Evolutionary conservation across 2,329 filamentous ascomycete genomes (phyloP), one percentile per base, ranked within the genome.

Genomic region (Parasarocladium wereldwijsianum): DNA sequence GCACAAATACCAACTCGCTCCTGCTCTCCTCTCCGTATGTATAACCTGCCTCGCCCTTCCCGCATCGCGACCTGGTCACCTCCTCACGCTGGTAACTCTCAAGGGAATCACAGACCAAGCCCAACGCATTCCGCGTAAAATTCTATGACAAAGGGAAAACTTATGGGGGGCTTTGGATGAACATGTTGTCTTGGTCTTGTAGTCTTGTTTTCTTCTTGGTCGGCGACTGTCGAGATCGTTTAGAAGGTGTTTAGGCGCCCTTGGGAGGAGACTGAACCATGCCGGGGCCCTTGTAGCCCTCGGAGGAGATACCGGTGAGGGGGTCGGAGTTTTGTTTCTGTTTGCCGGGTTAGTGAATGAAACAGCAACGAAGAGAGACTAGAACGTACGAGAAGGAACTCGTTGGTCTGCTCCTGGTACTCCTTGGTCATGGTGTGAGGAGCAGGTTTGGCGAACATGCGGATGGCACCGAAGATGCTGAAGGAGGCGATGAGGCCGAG

Each of bases 351-450:
- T 7, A 30, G 20, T 21, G 15, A n/a, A 18, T 22, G 10, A 35
- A 28, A 15, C 20, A 2, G 12, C 26, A 21, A 29, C 12, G 9
- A 17, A n/a, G 19, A 4, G 20, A 36, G 40, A 28, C n/a, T 16
- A 18, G 23, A 24, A 60, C 74, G 47, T 63, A 93, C 87, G 72
- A 76, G 86, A 57, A 94, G 68, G 59, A 81, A 90, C 66, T 94
- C 90, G 61, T 98, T 93, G 44, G 77, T 70, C 45, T 79, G 79
- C 66, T 96, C 85, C 66, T 98, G 84, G 74, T 81, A 96, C 62
- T 98, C 90, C 69, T 83, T 81, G 63, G 67, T 87, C 86, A 98
- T 93, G 49, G 87, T 93, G 56, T 66, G 64, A 43, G 90, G 90
- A 39, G 70, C 50, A 36, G 72, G 70, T 52, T 71, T 68, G 47